These are phyloP conservation scores for Myxozyma mucilagina DNA, from an alignment of 805 yeast genomes.

Conservation along the genomic window DNA sequence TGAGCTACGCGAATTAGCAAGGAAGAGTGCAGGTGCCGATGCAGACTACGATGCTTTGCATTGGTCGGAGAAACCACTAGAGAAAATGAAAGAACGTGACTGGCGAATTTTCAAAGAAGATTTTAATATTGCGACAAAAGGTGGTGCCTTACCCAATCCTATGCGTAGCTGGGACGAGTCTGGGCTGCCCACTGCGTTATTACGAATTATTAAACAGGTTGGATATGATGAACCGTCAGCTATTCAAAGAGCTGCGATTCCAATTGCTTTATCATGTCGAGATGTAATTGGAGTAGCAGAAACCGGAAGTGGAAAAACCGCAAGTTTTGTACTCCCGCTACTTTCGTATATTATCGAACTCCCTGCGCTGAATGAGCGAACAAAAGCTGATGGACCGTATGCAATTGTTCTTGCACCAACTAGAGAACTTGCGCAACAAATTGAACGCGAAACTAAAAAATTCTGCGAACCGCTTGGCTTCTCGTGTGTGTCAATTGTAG, in stretches of 20 bases:
- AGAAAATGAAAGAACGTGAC: slow-evolving; percentile 74
- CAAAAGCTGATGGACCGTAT: slow-evolving; percentile 63
- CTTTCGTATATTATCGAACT: slow-evolving; percentile 53
- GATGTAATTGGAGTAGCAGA: slow-evolving; percentile 91
- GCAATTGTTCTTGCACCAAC: slow-evolving; percentile 86
- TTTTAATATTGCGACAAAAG: slow-evolving; percentile 60
- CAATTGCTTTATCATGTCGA: slow-evolving; percentile 56
- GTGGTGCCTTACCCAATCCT: slow-evolving; percentile 53
- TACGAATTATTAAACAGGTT: slow-evolving; percentile 37
- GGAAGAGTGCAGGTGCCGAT: slow-evolving; percentile 39
- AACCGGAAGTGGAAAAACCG: slow-evolving; percentile 95
- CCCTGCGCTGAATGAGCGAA: slow-evolving; percentile 49
- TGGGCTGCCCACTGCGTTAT: slow-evolving; percentile 47
- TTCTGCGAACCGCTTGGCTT: slow-evolving; percentile 46
- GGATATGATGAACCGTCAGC: slow-evolving; percentile 77
- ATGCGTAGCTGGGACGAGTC: slow-evolving; percentile 74
- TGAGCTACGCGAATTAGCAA: slow-evolving; percentile 32
- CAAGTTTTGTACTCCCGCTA: slow-evolving; percentile 77
- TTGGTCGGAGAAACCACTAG: slow-evolving; percentile 70
- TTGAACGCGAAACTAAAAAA: slow-evolving; percentile 62
- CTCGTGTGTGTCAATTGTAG: slow-evolving; percentile 66
- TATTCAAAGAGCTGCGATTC: slow-evolving; percentile 85
- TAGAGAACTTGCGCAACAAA: slow-evolving; percentile 89
- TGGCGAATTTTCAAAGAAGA: slow-evolving; percentile 89
- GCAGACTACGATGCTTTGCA: slow-evolving; percentile 40